Evolutionary conservation across 768 basidiomycete genomes (phyloP), one percentile per base, ranked within the genome.

Genomic region (Rhodosporidiobolus sp.): DNA sequence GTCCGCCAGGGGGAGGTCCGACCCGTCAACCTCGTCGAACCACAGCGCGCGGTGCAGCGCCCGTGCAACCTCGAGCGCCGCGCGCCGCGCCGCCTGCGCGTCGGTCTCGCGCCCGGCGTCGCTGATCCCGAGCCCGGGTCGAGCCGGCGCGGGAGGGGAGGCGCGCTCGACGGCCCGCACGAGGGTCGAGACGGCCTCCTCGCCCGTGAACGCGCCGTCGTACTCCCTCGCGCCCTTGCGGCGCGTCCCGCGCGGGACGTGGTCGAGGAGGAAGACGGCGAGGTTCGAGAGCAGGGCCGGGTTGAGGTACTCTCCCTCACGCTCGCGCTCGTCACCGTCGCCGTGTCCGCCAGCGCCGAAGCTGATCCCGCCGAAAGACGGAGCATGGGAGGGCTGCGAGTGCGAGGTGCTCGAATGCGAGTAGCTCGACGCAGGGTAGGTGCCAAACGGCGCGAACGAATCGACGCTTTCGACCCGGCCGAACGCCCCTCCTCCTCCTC

Each of bases 21-120:
- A 87, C 91, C 94, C 95, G 79, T 97, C 94, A 12, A 97, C 94
- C 80, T 98, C 95, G 79, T 92, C 92, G 81, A 96, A 94, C 84
- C 93, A 97, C 9, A 98, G 85, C 79, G 95, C 92, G 69, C 87
- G 89, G 79, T 97, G 94, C 49, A 98, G 84, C 68, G 90, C 91
- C 50, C 92, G 88, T 8, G 93, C 96, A 49, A 95, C 89, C 79
- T 90, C 88, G 38, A 96, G 83, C 8, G 94, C 92, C 24, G 89
- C 88, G 11, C 90, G 86, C 14, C 94, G 53, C 9, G 38, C 32
- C 3, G 30, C 57, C 57, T 30, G 45, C 17, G 11, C 49, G 30
- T 28, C 46, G 5, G 30, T 20, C 9, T 43, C 38, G 8, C 14
- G 38, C 38, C 38, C 8, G 38, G 8, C 38, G 38, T 43, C 38